Conservation (phyloP, 2,329 filamentous ascomycete species). For the Aspergillus terreus region DNA sequence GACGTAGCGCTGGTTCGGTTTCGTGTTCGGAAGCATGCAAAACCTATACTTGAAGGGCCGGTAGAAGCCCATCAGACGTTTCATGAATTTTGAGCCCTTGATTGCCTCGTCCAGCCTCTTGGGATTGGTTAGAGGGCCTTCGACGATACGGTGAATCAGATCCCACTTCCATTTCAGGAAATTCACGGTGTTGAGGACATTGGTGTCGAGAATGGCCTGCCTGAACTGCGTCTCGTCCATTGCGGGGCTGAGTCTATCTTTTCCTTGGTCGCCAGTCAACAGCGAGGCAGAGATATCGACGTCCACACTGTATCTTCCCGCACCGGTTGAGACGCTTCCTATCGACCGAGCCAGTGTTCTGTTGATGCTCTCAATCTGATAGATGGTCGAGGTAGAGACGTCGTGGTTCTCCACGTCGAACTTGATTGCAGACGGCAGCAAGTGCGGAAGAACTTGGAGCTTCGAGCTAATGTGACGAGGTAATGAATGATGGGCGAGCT, state of each 20-base stretch:
- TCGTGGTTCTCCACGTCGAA: slow-evolving; percentile 71
- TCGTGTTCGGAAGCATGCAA: slow-evolving; percentile 82
- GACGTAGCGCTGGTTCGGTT: slow-evolving; percentile 91
- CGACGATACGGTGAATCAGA: slow-evolving; percentile 81
- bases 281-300: slow-evolving; percentile 44
- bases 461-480: slow-evolving; percentile 78
- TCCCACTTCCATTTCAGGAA: slow-evolving; percentile 98
- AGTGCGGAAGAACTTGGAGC: slow-evolving; percentile 80
- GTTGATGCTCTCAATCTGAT: slow-evolving; percentile 97
- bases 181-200: slow-evolving; percentile 83
- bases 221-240: slow-evolving; percentile 65
- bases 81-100: slow-evolving; percentile 93
- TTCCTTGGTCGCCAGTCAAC: slow-evolving; percentile 38
- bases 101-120: slow-evolving; percentile 92
- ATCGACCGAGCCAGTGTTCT: slow-evolving; percentile 81
- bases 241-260: slow-evolving; percentile 56
- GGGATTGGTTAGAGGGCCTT: slow-evolving; percentile 84
- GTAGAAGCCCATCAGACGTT: slow-evolving; percentile 90
- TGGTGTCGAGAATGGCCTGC: slow-evolving; percentile 64
- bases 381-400: slow-evolving; percentile 83
- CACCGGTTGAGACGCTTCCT: slow-evolving; percentile 33
- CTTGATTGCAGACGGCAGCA: slow-evolving; percentile 72
- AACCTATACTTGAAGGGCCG: slow-evolving; percentile 96
- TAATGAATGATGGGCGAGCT: slow-evolving; percentile 79
- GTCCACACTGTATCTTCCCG: slow-evolving; percentile 40